These are phyloP conservation scores for Ricinus communis DNA, from an alignment of 345 rosid genomes.

Conservation along the genomic window DNA sequence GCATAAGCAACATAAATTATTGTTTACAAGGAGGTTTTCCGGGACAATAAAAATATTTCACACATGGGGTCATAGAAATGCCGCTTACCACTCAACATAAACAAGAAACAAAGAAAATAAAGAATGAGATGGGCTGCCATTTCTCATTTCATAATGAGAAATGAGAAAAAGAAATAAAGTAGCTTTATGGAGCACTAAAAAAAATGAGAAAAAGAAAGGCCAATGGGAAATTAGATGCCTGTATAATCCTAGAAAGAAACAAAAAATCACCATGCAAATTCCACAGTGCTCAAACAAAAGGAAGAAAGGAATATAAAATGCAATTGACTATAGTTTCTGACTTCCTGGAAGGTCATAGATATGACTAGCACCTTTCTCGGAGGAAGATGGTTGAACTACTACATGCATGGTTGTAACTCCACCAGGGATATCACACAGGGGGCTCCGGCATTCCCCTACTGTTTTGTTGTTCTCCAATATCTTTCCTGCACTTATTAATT, in stretches of 20 bases:
- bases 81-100: neutral
- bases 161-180: too few relatives aligned
- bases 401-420: constrained; percentile 98
- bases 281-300: constrained; percentile 1
- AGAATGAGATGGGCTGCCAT: neutral
- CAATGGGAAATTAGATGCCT: neutral
- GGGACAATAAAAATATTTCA: neutral
- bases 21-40: constrained; percentile 7
- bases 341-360: neutral
- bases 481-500: constrained; percentile 91
- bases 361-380: constrained; percentile 60
- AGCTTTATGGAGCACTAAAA: too few relatives aligned
- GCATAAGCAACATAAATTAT: neutral
- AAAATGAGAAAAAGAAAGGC: too few relatives aligned
- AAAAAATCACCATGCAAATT: constrained; percentile 6
- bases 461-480: constrained; percentile 86
- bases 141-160: too few relatives aligned
- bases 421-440: constrained; percentile 73
- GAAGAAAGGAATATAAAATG: neutral
- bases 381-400: constrained; percentile 73
- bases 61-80: neutral
- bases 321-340: neutral
- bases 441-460: constrained; percentile 75
- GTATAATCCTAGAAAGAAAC: neutral
- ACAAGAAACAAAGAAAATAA: neutral